Percentiles rank a stretch among this genome's conserved stretches.
phyloP scores from a whole-genome alignment of 352 stramenopile species.

The Saprolegnia parasitica region DNA sequence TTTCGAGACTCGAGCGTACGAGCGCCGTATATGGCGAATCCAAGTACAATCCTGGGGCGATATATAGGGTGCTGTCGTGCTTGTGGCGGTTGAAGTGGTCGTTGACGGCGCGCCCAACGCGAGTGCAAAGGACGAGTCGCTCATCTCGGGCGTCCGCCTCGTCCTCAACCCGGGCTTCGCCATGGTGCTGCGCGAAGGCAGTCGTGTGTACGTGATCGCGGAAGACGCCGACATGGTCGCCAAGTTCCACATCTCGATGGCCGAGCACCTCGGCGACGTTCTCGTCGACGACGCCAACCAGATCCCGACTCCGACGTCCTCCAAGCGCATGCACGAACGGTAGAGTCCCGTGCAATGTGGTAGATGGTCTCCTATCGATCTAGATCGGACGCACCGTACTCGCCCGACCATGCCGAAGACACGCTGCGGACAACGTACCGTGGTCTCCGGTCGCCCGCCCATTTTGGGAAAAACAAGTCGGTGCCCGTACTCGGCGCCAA shows the following conservation, averaged over 20 bases:
- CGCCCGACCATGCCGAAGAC: not conserved
- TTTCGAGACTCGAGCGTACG: slow-evolving; percentile 41
- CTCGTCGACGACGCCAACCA: not conserved
- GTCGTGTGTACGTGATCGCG: slow-evolving; percentile 82
- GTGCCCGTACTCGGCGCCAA: not conserved
- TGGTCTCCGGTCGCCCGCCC: not conserved
- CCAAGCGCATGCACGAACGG: not conserved
- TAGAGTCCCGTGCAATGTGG: not conserved
- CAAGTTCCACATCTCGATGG: slow-evolving; percentile 31
- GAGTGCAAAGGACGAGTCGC: slow-evolving; percentile 28
- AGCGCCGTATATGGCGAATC: not conserved
- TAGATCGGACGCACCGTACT: not conserved
- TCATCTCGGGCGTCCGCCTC: slow-evolving; percentile 64
- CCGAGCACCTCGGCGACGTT: not conserved
- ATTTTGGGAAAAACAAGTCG: not conserved
- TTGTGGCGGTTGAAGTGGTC: slow-evolving; percentile 76
- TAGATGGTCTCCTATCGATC: not conserved
- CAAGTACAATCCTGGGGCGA: not conserved
- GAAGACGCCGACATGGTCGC: slow-evolving; percentile 71
- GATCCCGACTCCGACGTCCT: not conserved
- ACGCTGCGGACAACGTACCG: not conserved
- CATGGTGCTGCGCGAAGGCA: slow-evolving; percentile 70
- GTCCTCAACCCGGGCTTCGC: slow-evolving; percentile 69
- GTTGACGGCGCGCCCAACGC: slow-evolving; percentile 43
- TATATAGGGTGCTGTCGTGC: slow-evolving; percentile 57